Evolutionary conservation across 139 green algal species (phyloP), one percentile per base, ranked within the genome.

Genomic region (Coccomyxa sp.): DNA sequence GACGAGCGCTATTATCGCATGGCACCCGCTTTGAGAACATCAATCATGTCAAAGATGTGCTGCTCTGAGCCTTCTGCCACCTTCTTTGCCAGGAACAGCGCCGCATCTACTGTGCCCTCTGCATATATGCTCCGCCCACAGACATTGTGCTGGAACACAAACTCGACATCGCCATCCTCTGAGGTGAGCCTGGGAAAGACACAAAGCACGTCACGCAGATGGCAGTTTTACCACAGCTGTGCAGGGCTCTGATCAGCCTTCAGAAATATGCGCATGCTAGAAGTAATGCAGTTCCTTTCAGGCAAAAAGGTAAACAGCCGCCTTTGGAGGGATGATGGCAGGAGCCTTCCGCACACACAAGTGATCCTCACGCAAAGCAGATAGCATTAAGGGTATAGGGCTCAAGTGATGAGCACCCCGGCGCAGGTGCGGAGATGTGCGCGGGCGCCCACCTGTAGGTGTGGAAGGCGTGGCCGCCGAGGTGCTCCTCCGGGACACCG

Each of bases 131-230:
- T 87, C 9, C 93, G 82, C 29, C 94, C 94, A 74, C 82, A 92
- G 29, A 99, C 97, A 75, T 99, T 99, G 88, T 99, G 97, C 84
- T 98, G 91, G 81, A 99, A 99, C 85, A 98, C 90, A 75, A 99
- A 96, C 18, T 77, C 84, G 10, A 99, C 95, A 7, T 80, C 91
- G 55, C 74, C 77, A 69, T 91, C 89, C 0, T 79, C 81, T 8
- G 82, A 87, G 2, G 79, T 79, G n/a, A 87, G 39, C 34, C 33
- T 72, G 7, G 27, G 24, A 71, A 37, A 3, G 24, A 71, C 64
- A 71, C 6, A 71, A 39, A 54, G 10, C n/a, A n/a, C n/a, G n/a
- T n/a, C n/a, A n/a, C n/a, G n/a, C n/a, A n/a, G n/a, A n/a, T n/a
- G n/a, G n/a, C n/a, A n/a, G n/a, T n/a, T n/a, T n/a, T n/a, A n/a